phyloP scores from a whole-genome alignment of 345 rosid species.

The Arabis alpina region DNA sequence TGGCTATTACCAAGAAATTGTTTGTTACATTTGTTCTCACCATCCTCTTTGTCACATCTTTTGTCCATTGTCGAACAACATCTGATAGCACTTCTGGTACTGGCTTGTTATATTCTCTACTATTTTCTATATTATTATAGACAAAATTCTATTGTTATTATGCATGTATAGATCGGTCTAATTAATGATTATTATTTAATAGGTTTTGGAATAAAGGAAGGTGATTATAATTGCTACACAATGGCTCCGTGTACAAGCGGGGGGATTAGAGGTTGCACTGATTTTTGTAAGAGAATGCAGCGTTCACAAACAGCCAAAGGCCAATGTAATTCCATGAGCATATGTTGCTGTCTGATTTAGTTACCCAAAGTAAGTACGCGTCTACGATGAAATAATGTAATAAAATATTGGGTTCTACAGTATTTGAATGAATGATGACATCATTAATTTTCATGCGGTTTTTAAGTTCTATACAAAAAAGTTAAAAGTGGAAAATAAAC shows the following conservation, averaged over 20 bases:
- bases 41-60: slow-evolving; percentile 6
- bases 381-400: neutral
- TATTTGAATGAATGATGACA: neutral
- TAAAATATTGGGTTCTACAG: too few relatives aligned
- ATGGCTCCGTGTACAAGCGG: neutral
- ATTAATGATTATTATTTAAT: neutral
- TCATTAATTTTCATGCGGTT: neutral
- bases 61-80: neutral
- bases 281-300: slow-evolving; percentile 18
- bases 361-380: neutral
- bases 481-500: too few relatives aligned
- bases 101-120: neutral
- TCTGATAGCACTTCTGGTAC: slow-evolving; percentile 19
- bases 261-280: slow-evolving; percentile 2
- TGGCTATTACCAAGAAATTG: slow-evolving; percentile 4
- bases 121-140: neutral
- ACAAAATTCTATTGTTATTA: neutral
- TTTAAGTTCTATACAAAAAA: neutral
- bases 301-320: neutral
- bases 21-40: neutral
- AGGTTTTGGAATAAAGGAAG: slow-evolving; percentile 17
- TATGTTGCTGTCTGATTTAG: slow-evolving; percentile 13
- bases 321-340: neutral
- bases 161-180: neutral
- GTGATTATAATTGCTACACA: slow-evolving; percentile 12